Base-by-base conservation (phyloP, 345 rosid genomes). In the Geranium brycei region DNA sequence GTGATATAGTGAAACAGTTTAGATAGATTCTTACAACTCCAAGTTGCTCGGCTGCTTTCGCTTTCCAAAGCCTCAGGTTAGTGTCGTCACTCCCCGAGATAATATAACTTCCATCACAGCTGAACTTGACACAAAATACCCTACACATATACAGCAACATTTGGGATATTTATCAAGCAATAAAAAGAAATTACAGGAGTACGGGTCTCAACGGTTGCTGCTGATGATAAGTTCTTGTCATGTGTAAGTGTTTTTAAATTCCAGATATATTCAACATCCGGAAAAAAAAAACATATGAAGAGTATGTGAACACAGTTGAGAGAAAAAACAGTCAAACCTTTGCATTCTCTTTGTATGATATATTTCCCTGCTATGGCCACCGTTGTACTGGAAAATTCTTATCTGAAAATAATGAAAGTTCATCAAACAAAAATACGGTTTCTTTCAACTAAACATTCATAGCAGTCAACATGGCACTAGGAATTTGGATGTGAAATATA, bases 271-370 rank as follows among this genome's bases (percentile, higher is more conserved):
- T 19, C 47, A 55, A 23, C 13, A 23, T 59, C 57, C 32, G 28
- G 28, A 23, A 23, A 23, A 62, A 57, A 47, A 56, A 32, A 56
- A 51, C 38, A 35, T 15, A 13, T 64, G 62, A 31, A 13, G 13
- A 17, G 38, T 67, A 7, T 56, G 53, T 8, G 63, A 8, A 30
- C 16, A 19, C 28, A 23, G 2, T 4, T 51, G 28, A 23, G 28
- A 23, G 28, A 23, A 23, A 23, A 67, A 59, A 1, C 2, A 58
- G 32, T 47, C 17, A 57, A 64, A 91, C 99, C 97, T 91, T 79
- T 91, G 97, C 99, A 88, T 95, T 78, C 99, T 91, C 82, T 95
- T 95, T 28, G 97, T 83, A 62, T 91, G 96, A 79, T 95, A 95
- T 70, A 91, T 80, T 83, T 88, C 97, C 65, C 90, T 66, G 76